phyloP scores from a whole-genome alignment of 345 rosid species.

The Rubroshorea leprosula region DNA sequence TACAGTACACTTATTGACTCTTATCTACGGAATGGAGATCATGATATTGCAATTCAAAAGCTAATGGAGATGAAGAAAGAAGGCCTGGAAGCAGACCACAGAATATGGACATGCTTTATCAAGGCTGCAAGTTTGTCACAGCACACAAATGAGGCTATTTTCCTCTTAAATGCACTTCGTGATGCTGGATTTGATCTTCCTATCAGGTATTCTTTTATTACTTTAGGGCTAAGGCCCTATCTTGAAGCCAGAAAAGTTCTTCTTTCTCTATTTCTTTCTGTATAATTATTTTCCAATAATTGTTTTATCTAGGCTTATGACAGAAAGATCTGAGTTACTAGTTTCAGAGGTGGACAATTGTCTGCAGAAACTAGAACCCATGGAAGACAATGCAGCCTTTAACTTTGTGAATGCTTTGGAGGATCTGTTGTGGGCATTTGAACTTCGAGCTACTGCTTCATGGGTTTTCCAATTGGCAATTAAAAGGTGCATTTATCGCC shows the following conservation, averaged over 20 bases:
- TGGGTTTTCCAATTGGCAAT: conserved; percentile 85
- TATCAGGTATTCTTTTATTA: conserved; percentile 45
- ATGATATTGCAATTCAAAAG: conserved; percentile 62
- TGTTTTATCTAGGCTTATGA: conserved; percentile 56
- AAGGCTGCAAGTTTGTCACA: conserved; percentile 79
- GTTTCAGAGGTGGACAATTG: conserved; percentile 61
- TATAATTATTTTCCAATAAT: conserved; percentile 7
- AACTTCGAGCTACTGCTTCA: conserved; percentile 82
- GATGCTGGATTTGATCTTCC: conserved; percentile 83
- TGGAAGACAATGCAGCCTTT: conserved; percentile 80
- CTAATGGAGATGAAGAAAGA: conserved; percentile 67
- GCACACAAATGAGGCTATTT: conserved; percentile 45
- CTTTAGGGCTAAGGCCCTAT: conserved; percentile 1
- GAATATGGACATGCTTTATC: conserved; percentile 92
- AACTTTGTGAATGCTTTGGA: conserved; percentile 82
- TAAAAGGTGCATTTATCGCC: conserved; percentile 64
- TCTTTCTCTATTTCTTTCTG: not conserved
- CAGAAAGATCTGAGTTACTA: conserved; percentile 48
- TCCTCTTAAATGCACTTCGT: conserved; percentile 57
- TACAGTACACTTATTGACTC: conserved; percentile 89
- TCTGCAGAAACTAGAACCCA: conserved; percentile 56
- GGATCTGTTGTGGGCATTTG: conserved; percentile 93
- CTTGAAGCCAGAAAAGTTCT: conserved; percentile 1
- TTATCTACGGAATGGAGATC: conserved; percentile 69
- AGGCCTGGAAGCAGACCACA: conserved; percentile 76